Base-by-base conservation (phyloP, 495 filamentous ascomycete species). In the Tuber microsphaerosporum region DNA sequence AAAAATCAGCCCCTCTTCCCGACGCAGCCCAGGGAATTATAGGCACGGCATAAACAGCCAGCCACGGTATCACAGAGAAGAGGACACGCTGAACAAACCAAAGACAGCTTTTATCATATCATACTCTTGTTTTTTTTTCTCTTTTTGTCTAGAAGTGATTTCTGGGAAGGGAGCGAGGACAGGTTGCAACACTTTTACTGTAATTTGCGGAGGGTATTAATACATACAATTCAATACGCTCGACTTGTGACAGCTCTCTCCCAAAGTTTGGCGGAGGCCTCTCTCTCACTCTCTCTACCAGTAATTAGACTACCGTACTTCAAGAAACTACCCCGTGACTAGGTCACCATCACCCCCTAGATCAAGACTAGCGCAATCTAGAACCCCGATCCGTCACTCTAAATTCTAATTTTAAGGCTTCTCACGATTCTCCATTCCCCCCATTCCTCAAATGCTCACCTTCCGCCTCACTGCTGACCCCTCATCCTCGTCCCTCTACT, bases 31-130 rank as follows among this genome's bases (percentile, higher is more conserved):
- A n/a, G 48, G 39, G 39, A 41, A 9, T 16, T 6, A 56, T 56
- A 12, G 48, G 22, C 20, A 56, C 51, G 31, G 56, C 26, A 65
- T 65, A 65, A 34, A 34, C 56, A 65, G 12, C 26, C 56, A 65
- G 56, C 14, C 31, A 65, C 31, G 26, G 56, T 65, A 65, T 65
- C 56, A 34, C 56, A 65, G 14, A 65, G 26, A 34, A 31, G 51
- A 31, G 56, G 5, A 65, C 56, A 34, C 14, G 1, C 16, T 7
- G 56, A 65, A 4, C 56, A 65, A 65, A 34, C 26, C 2, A 2
- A 65, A 65, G 56, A 26, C 56, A 65, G 56, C 56, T 65, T 34
- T 65, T 26, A n/a, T n/a, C n/a, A n/a, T n/a, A n/a, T n/a, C n/a
- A n/a, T n/a, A 19, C 26, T 34, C 26, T 19, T 41, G 1, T 41